Evolutionary conservation across 352 stramenopile genomes (phyloP).

Genomic region (Phytophthora pluvialis): DNA sequence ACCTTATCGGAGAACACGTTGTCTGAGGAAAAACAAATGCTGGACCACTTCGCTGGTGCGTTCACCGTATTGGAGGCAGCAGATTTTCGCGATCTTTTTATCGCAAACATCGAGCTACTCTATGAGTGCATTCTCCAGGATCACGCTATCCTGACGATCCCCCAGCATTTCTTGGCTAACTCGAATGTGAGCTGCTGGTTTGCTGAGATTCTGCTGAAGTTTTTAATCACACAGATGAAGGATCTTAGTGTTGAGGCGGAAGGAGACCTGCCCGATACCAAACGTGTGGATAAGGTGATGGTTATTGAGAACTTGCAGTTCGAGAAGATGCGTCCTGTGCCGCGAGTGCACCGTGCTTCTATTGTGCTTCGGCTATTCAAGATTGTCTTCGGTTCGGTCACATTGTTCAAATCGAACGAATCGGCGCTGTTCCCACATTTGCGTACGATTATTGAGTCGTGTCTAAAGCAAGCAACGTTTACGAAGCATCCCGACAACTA

Average conservation of each 20-base stretch:
- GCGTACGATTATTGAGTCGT: constrained; percentile 93
- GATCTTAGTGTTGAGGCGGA: constrained; percentile 88
- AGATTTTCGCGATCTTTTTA: constrained; percentile 93
- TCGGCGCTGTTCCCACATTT: constrained; percentile 93
- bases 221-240: constrained; percentile 95
- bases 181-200: constrained; percentile 95
- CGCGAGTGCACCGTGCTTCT: constrained; percentile 75
- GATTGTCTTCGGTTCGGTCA: constrained; percentile 96
- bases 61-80: constrained; percentile 97
- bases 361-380: constrained; percentile 95
- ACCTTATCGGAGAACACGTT: constrained; percentile 88
- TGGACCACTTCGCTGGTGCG: constrained; percentile 96
- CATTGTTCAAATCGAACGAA: constrained; percentile 97
- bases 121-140: constrained; percentile 95
- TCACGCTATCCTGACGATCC: constrained; percentile 93
- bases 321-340: constrained; percentile 79
- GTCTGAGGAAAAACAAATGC: constrained; percentile 94
- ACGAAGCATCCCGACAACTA: constrained; percentile 95
- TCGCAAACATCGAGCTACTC: constrained; percentile 90
- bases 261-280: constrained; percentile 78
- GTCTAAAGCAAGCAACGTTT: constrained; percentile 91
- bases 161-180: constrained; percentile 95
- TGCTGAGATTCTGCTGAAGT: constrained; percentile 94
- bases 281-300: constrained; percentile 78
- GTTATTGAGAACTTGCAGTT: constrained; percentile 76